Percentiles rank a stretch among this genome's conserved stretches.
These are phyloP conservation scores for Climacium dendroides DNA, from an alignment of 225 moss, liverwort and hornwort species.

Conservation along the genomic window DNA sequence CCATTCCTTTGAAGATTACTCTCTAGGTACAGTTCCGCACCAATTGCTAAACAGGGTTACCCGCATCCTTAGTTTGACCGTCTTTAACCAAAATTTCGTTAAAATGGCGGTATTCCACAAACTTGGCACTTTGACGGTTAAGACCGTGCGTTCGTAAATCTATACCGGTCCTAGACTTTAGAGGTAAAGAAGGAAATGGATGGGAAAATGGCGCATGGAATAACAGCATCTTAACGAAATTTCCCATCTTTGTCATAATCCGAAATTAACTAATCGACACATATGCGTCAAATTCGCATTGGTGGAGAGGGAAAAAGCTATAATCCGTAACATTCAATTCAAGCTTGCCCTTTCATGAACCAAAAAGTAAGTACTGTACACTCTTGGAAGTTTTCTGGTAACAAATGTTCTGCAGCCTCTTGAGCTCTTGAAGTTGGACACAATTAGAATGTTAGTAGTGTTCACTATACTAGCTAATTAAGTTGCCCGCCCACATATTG, in stretches of 20 bases:
- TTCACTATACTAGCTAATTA: not conserved
- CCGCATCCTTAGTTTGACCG: not conserved
- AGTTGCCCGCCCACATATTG: not conserved
- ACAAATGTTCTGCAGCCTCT: too few species aligned
- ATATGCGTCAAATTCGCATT: not conserved
- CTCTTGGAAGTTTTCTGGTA: not conserved
- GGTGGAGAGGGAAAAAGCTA: not conserved
- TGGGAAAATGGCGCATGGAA: too few species aligned
- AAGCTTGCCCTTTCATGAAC: not conserved
- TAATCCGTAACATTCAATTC: not conserved
- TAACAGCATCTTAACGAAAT: too few species aligned
- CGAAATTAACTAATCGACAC: not conserved
- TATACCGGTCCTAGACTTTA: too few species aligned
- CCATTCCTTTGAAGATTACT: conserved; percentile 70
- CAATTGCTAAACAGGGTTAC: not conserved
- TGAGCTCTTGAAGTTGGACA: not conserved
- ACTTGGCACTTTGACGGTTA: too few species aligned
- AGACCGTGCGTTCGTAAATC: too few species aligned
- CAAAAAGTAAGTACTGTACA: not conserved
- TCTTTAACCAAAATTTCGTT: too few species aligned
- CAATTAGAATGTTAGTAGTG: not conserved
- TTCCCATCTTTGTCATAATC: too few species aligned
- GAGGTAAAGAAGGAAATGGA: too few species aligned
- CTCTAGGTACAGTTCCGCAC: conserved; percentile 20
- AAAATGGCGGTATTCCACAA: too few species aligned